Base-by-base conservation (phyloP, 2,329 filamentous ascomycete species). In the Stemphylium lycopersici region DNA sequence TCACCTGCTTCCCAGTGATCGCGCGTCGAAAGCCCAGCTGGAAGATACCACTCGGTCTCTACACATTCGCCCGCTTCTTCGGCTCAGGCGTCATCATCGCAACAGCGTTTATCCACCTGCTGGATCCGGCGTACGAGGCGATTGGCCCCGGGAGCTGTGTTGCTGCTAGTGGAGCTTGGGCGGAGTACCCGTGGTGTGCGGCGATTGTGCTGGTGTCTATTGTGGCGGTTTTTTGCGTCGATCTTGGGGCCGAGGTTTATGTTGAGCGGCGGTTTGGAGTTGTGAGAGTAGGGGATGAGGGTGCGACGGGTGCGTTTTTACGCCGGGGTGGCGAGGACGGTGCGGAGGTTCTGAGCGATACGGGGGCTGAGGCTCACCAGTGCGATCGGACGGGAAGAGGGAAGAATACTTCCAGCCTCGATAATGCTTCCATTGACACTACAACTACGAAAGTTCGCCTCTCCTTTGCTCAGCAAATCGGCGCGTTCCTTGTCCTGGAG, bases 21-120 rank as follows among this genome's bases (percentile, higher is more conserved):
- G 43, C 49, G 12, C 36, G 43, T 6, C 16, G 33, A 34, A 48
- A 37, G 18, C 31, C 49, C 4, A 15, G 15, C n/a, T 52, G 49
- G 43, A 52, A 42, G 3, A 52, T 52, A 3, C 42, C 43, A 3
- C n/a, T 41, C 6, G 43, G 49, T 3, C 36, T 48, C 3, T 48
- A 52, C 31, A 52, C 49, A 2, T 52, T 52, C 2, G 49, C 49
- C 1, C 49, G 43, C 22, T 52, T 52, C 49, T 52, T 52, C 36
- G 49, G 43, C 22, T 48, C 49, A 6, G 49, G 49, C 2, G 43
- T 48, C 6, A 52, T 52, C 15, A 6, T 48, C 31, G 42, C 49
- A 20, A 52, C 49, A 8, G 49, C 49, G 0, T 52, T 52, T 12
- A 48, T 52, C 12, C 49, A 48, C 22, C 15, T 52, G 20, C 20